Evolutionary conservation across 1,284 basidiomycete species (phyloP), one percentile per base, ranked within the genome.

Genomic region (Inonotus obliquus): DNA sequence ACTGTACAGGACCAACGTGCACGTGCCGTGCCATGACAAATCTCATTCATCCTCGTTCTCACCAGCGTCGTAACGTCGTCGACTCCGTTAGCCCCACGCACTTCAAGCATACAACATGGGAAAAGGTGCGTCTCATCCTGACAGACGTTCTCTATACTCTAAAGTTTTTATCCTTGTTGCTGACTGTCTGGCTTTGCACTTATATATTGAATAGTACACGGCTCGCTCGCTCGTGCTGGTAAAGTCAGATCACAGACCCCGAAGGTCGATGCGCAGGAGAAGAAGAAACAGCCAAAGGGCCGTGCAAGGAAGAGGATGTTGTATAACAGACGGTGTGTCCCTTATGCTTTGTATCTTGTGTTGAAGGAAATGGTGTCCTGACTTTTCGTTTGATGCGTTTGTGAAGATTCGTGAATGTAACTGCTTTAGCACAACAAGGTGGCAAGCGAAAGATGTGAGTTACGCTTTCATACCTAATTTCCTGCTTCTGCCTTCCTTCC

Each of bases 191-290:
- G 19, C 10, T n/a, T 44, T 44, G n/a, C 38, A 10, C n/a, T 52
- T 52, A 27, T 14, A 9, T 32, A 10, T 52, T n/a, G 21, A 21
- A 38, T 35, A 91, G 96, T 98, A 81, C 96, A 98, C 92, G 96
- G 96, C 79, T 98, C 96, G 76, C 94, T 98, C 81, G 96, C 96
- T 79, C 96, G 96, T 87, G 96, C 95, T 79, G 96, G 95, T 80
- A 98, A 98, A 89, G 96, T 98, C 86, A 97, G 94, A 83, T 93
- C 91, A 72, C 94, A 97, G 81, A 91, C 88, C 73, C 96, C 96
- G 72, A 96, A 96, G 81, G 95, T 96, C 75, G 95, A 96, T 75
- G 87, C 91, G 78, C 93, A 96, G 82, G 95, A 97, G 83, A 97
- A 96, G 89, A 94, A 95, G 86, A 96, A 96, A 89, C 83, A 80